phyloP scores from a whole-genome alignment of 106 monocot genomes.

The Apostasia ramifera region DNA sequence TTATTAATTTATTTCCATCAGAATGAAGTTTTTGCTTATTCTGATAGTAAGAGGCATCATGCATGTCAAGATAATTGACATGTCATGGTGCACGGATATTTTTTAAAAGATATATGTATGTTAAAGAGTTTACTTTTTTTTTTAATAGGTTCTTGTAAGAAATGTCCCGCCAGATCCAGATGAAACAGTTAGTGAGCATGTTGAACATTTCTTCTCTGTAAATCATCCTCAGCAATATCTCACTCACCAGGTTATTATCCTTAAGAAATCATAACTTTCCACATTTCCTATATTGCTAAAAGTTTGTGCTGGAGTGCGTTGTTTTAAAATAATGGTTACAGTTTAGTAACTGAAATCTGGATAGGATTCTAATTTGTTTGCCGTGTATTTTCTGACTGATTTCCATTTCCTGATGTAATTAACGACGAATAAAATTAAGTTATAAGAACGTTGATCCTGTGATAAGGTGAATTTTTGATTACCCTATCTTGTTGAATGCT shows the following conservation, averaged over 20 bases:
- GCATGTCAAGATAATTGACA: not conserved
- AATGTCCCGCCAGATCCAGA: constrained; percentile 87
- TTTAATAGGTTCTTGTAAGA: constrained; percentile 67
- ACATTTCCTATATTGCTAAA: not conserved
- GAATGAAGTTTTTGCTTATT: not conserved
- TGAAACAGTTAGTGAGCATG: constrained; percentile 82
- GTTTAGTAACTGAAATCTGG: too few relatives aligned
- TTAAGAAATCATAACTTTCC: constrained; percentile 5
- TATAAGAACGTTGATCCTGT: too few relatives aligned
- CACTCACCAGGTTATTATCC: constrained; percentile 60
- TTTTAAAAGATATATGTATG: not conserved
- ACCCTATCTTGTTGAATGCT: too few relatives aligned
- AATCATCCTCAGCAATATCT: constrained; percentile 84
- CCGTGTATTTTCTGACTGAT: too few relatives aligned
- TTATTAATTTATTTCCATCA: not conserved
- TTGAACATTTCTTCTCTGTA: constrained; percentile 85
- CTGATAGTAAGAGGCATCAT: too few relatives aligned
- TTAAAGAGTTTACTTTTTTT: not conserved
- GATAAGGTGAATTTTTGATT: too few relatives aligned
- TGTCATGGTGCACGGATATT: not conserved
- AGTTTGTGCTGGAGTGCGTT: not conserved
- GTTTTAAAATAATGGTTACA: not conserved
- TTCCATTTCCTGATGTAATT: too few relatives aligned
- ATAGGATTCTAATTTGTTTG: too few relatives aligned
- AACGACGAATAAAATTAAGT: too few relatives aligned